These are phyloP conservation scores for Stenogyne calaminthoides DNA, from an alignment of 305 asterid species.

Conservation along the genomic window DNA sequence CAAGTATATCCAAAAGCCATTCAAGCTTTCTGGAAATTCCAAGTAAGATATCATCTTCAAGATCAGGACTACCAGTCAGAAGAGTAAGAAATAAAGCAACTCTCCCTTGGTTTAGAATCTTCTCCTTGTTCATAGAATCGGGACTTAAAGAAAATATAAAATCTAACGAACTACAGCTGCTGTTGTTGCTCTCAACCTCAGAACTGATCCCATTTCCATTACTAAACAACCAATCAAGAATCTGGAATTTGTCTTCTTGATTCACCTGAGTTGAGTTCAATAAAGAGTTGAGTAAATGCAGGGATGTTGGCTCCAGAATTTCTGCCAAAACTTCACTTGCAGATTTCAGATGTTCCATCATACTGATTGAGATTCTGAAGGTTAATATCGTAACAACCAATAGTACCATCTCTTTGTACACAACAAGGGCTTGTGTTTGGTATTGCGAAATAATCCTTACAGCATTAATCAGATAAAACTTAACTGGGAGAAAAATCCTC, in stretches of 20 bases:
- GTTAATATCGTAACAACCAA: conserved; percentile 68
- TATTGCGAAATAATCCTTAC: conserved; percentile 90
- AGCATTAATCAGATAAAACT: conserved; percentile 90
- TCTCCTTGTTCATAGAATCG: conserved; percentile 50
- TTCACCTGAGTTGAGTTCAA: conserved; percentile 69
- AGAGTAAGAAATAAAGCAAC: conserved; percentile 66
- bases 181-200: conserved; percentile 28
- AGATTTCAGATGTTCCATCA: conserved; percentile 57
- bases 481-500: conserved; percentile 86
- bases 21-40: conserved; percentile 78
- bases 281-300: conserved; percentile 81
- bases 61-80: conserved; percentile 64
- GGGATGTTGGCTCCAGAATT: conserved; percentile 80
- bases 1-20: conserved; percentile 75
- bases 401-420: conserved; percentile 68
- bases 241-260: conserved; percentile 62
- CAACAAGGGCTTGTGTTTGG: conserved; percentile 61
- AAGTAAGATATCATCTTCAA: conserved; percentile 65
- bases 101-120: conserved; percentile 56
- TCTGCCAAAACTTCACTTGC: conserved; percentile 73
- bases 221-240: conserved; percentile 77
- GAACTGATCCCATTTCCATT: conserved; percentile 37
- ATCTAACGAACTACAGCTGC: conserved; percentile 36
- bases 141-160: conserved; percentile 48
- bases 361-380: conserved; percentile 72